A percentile compares a stretch with the other conserved stretches of the same genome.
phyloP scores from a whole-genome alignment of 805 yeast species.

The Komagataella kurtzmanii region DNA sequence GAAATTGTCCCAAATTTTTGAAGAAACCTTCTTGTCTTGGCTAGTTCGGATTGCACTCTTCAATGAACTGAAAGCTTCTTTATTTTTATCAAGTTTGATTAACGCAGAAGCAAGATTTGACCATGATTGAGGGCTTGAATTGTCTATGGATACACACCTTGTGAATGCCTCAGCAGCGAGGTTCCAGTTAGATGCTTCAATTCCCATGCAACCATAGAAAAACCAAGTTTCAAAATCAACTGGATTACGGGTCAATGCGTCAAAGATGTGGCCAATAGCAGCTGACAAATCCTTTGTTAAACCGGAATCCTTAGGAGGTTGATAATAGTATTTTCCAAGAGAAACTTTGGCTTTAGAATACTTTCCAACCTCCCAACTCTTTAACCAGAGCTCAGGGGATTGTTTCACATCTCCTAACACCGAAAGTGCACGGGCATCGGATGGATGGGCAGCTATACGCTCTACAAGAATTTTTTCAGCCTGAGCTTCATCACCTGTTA shows the following conservation, averaged over 20 bases:
- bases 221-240: constrained; percentile 76
- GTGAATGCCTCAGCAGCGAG: constrained; percentile 87
- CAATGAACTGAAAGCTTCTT: constrained; percentile 78
- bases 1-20: constrained; percentile 89
- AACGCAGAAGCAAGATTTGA: constrained; percentile 79
- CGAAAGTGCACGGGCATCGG: constrained; percentile 73
- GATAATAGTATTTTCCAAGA: constrained; percentile 57
- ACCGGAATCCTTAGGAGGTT: constrained; percentile 46
- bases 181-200: constrained; percentile 58
- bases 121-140: constrained; percentile 75
- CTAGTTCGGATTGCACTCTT: constrained; percentile 61
- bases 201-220: constrained; percentile 81
- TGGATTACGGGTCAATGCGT: constrained; percentile 63
- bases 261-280: constrained; percentile 59
- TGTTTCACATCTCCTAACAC: constrained; percentile 76
- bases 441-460: constrained; percentile 43
- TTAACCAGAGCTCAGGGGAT: constrained; percentile 66
- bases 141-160: constrained; percentile 79
- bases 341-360: constrained; percentile 82
- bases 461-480: constrained; percentile 48
- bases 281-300: constrained; percentile 31
- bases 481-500: constrained; percentile 57
- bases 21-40: constrained; percentile 52
- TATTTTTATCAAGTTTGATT: constrained; percentile 44
- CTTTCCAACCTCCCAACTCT: constrained; percentile 77